Evolutionary conservation across 805 yeast species (phyloP).

Genomic region (Teunomyces aglyptinius): DNA sequence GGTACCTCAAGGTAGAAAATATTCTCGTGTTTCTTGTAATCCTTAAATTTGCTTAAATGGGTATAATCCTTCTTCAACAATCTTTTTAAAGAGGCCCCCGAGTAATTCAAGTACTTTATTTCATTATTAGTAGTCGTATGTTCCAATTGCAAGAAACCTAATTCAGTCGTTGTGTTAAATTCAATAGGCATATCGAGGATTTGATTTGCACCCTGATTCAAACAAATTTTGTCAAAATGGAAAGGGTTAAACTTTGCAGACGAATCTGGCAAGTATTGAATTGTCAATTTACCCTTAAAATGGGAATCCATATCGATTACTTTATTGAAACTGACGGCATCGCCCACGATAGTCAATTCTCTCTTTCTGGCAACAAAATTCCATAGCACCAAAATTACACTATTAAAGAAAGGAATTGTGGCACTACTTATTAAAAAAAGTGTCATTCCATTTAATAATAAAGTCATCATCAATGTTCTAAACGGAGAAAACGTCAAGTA

Average conservation of each 20-base stretch:
- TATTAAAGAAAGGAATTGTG: conserved; percentile 45
- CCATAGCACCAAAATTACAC: conserved; percentile 41
- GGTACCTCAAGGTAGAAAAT: conserved; percentile 67
- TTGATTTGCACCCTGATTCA: conserved; percentile 35
- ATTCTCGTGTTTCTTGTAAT: conserved; percentile 29
- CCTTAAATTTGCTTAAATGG: conserved; percentile 25
- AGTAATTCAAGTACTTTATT: conserved; percentile 49
- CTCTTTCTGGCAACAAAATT: conserved; percentile 37
- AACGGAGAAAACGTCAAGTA: conserved; percentile 63
- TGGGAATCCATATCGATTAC: conserved; percentile 54
- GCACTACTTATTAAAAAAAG: conserved; percentile 53
- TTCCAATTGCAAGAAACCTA: conserved; percentile 65
- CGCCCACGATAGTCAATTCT: conserved; percentile 55
- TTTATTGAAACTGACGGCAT: conserved; percentile 35
- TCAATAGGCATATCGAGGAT: conserved; percentile 61
- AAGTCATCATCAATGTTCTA: conserved; percentile 50
- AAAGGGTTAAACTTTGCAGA: conserved; percentile 82
- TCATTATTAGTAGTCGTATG: conserved; percentile 55
- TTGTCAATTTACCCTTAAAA: conserved; percentile 81
- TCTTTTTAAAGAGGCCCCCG: conserved; percentile 53
- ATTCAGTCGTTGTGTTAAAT: conserved; percentile 74
- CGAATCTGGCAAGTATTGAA: conserved; percentile 88
- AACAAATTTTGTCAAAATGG: conserved; percentile 57
- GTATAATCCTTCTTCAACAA: conserved; percentile 29
- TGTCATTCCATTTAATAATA: conserved; percentile 48